Evolutionary conservation across 2,329 filamentous ascomycete species (phyloP).

Genomic region (Colletotrichum spinosum): DNA sequence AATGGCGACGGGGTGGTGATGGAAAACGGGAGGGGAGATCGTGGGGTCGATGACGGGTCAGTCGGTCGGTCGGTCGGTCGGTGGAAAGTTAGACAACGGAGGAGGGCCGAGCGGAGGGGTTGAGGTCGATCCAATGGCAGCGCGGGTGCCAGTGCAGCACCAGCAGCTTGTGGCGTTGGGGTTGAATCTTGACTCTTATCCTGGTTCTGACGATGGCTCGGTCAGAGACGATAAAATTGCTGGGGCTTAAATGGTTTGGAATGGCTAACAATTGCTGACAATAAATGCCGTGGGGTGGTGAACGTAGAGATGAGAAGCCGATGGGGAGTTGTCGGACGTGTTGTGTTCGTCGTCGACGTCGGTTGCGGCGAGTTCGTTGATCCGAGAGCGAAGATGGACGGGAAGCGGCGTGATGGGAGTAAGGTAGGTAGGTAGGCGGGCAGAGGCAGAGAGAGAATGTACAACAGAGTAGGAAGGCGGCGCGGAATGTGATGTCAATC

Average conservation of each 20-base stretch:
- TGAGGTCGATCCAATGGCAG: not conserved
- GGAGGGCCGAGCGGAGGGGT: constrained; percentile 27
- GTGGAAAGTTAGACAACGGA: not conserved
- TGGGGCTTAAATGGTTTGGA: too few relatives aligned
- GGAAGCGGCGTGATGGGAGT: not conserved
- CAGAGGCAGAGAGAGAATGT: too few relatives aligned
- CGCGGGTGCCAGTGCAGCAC: not conserved
- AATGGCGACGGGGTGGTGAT: too few relatives aligned
- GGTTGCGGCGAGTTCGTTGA: constrained; percentile 30
- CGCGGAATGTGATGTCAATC: too few relatives aligned
- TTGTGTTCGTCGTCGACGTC: constrained; percentile 7
- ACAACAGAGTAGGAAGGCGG: too few relatives aligned
- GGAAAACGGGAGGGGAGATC: not conserved
- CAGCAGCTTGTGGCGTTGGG: too few relatives aligned
- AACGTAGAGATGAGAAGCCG: too few relatives aligned
- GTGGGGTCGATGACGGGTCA: not conserved
- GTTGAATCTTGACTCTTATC: not conserved
- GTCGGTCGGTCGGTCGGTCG: not conserved
- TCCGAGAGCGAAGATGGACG: not conserved
- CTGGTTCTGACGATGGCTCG: not conserved
- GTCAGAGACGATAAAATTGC: too few relatives aligned
- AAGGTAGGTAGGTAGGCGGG: too few relatives aligned
- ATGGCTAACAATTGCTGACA: too few relatives aligned
- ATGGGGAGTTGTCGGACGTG: too few relatives aligned
- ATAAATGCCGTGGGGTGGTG: too few relatives aligned